Evolutionary conservation across 768 basidiomycete species (phyloP).

Genomic region (Punctularia strigosozonata): DNA sequence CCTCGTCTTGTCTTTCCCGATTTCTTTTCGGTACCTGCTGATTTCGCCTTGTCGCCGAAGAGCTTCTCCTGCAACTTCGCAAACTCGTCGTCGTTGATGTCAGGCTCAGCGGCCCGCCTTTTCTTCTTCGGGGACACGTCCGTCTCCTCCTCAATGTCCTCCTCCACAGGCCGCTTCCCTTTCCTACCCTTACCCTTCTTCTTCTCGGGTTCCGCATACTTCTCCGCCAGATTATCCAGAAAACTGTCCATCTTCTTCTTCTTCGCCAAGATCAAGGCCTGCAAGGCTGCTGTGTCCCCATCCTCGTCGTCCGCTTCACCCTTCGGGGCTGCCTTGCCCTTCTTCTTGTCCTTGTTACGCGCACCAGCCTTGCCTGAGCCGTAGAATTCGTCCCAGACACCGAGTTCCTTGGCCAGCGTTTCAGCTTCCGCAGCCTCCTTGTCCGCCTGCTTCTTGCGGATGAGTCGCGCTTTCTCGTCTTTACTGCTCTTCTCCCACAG

Average conservation of each 20-base stretch:
- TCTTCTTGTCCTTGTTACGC: conserved; percentile 44
- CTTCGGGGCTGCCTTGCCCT: conserved; percentile 20
- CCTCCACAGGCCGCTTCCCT: conserved; percentile 26
- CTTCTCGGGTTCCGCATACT: conserved; percentile 49
- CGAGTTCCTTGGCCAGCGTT: conserved; percentile 71
- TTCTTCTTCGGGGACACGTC: conserved; percentile 39
- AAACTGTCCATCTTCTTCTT: conserved; percentile 61
- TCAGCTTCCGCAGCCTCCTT: conserved; percentile 84
- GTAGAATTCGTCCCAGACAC: conserved; percentile 92
- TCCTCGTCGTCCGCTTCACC: conserved; percentile 11
- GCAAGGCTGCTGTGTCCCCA: conserved; percentile 58
- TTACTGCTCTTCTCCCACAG: conserved; percentile 62
- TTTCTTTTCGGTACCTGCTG: conserved; percentile 9
- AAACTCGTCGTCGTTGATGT: conserved; percentile 59
- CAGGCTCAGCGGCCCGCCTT: conserved; percentile 31
- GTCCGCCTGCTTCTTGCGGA: conserved; percentile 59
- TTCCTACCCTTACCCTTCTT: conserved; percentile 40
- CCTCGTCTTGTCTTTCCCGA: conserved; percentile 19
- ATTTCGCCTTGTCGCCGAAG: conserved; percentile 32
- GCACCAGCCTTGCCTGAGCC: conserved; percentile 60
- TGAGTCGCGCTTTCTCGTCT: conserved; percentile 70
- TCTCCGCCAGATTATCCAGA: conserved; percentile 63
- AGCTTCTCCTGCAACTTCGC: conserved; percentile 46
- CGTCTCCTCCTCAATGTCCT: conserved; percentile 25
- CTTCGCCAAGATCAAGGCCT: conserved; percentile 73